These are phyloP conservation scores for Agrostemma githago DNA, from an alignment of 148 eudicot species.

Conservation along the genomic window DNA sequence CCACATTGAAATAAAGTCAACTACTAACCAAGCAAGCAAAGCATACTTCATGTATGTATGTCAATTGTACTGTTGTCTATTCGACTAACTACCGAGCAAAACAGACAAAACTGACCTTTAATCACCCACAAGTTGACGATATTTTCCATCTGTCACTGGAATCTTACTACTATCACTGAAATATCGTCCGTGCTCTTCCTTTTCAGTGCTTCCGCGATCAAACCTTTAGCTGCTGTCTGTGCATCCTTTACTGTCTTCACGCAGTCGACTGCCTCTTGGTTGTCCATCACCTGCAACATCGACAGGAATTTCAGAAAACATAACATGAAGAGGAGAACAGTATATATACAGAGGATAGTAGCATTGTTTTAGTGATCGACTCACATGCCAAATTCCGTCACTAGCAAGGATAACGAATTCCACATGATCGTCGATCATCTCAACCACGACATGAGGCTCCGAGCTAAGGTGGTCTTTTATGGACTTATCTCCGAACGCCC, in stretches of 20 bases:
- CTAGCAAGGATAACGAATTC: constrained; percentile 63
- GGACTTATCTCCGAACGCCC: constrained; percentile 80
- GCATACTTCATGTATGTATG: background rate
- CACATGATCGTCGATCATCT: constrained; percentile 46
- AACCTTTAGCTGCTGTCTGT: constrained; percentile 51
- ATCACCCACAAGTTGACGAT: background rate
- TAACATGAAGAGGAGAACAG: too few species aligned
- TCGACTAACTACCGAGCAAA: background rate
- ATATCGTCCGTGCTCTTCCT: constrained; percentile 72
- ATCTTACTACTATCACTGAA: constrained; percentile 62
- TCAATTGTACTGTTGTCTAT: background rate
- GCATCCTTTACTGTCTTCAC: constrained; percentile 66
- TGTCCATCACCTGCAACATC: constrained; percentile 62
- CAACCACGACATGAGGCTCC: constrained; percentile 51
- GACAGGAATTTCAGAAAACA: background rate
- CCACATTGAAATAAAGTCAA: constrained; percentile 6
- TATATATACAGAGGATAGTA: too few species aligned
- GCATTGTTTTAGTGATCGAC: background rate
- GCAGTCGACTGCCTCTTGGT: constrained; percentile 86
- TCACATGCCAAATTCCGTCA: constrained; percentile 75
- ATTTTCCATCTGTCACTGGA: constrained; percentile 32
- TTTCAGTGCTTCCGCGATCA: constrained; percentile 57
- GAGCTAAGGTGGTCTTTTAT: constrained; percentile 70
- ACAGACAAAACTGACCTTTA: background rate
- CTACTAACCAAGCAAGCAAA: background rate